A percentile compares a stretch with the other conserved stretches of the same genome.
phyloP scores from a whole-genome alignment of 768 basidiomycete species.

The Rubroboletus pulcherrimus region DNA sequence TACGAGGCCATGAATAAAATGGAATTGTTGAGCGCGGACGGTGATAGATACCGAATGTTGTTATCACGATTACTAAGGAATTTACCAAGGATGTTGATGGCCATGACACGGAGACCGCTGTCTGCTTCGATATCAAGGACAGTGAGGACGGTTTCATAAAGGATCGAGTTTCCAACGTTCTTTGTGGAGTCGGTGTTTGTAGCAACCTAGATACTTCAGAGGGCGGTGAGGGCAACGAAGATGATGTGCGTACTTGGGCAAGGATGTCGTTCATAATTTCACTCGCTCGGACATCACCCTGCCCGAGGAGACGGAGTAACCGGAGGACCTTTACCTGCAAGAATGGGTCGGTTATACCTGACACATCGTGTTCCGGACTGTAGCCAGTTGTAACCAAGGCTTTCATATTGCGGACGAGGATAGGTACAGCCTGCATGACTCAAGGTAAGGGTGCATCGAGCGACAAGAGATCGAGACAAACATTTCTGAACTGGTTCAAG shows the following conservation, averaged over 20 bases:
- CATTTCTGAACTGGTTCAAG: slow-evolving; percentile 87
- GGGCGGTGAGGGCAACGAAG: neutral
- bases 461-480: slow-evolving; percentile 35
- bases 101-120: slow-evolving; percentile 94
- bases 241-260: slow-evolving; percentile 62
- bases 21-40: neutral
- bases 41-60: slow-evolving; percentile 81
- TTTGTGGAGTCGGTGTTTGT: slow-evolving; percentile 97
- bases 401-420: slow-evolving; percentile 93
- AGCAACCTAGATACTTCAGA: slow-evolving; percentile 63
- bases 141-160: slow-evolving; percentile 96
- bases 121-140: slow-evolving; percentile 98
- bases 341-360: slow-evolving; percentile 98
- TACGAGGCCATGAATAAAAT: slow-evolving; percentile 30
- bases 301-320: slow-evolving; percentile 83
- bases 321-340: slow-evolving; percentile 91
- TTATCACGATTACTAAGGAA: slow-evolving; percentile 97
- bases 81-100: slow-evolving; percentile 98
- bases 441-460: slow-evolving; percentile 4
- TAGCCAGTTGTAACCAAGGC: slow-evolving; percentile 94
- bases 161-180: slow-evolving; percentile 96
- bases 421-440: slow-evolving; percentile 69
- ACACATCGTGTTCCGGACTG: slow-evolving; percentile 97
- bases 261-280: slow-evolving; percentile 98
- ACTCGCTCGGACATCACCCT: slow-evolving; percentile 78